Base-by-base conservation (phyloP, 1,284 basidiomycete species). In the Rhodotorula glutinis region DNA sequence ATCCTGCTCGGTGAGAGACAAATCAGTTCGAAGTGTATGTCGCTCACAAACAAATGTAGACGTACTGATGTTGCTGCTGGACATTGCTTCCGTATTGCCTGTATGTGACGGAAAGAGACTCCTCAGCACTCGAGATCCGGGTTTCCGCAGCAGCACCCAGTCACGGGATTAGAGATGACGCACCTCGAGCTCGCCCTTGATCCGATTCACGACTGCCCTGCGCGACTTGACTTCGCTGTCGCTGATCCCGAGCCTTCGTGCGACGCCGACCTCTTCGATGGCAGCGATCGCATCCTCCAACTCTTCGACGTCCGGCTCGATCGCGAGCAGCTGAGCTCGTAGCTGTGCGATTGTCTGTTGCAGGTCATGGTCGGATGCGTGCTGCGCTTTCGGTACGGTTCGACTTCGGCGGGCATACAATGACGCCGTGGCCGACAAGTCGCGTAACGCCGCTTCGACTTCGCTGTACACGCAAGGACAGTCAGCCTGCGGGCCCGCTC, bases 281-380 rank as follows among this genome's bases (percentile, higher is more conserved):
- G 78, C 89, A 84, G 85, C 86, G 38, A 95, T 91, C 73, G 90
- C 91, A 76, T 92, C 90, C 61, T 93, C 91, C 27, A 95, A 79
- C 75, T 92, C 91, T 68, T 92, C 89, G 38, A 93, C 77, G 79
- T 95, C 92, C 0, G 88, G 86, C 76, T 92, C 89, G 41, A 95
- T 80, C 1, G 87, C 80, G 2, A 85, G 83, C 14, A 95, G 82
- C 2, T 88, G 88, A 0, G 86, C 86, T 77, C 87, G 87, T 58
- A 94, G 80, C 86, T 93, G 69, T 0, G 62, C 49, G 41, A 63
- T 47, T 5, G 67, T 46, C 60, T 60, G 66, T 1, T 63, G 52
- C 11, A 64, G 53, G 30, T 65, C 66, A 10, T 51, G 52, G 25
- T 33, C 13, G 10, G 23, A 16, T 10, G 52, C 19, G 33, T 44